phyloP scores from a whole-genome alignment of 768 basidiomycete species.

The Lactifluus rugatus region DNA sequence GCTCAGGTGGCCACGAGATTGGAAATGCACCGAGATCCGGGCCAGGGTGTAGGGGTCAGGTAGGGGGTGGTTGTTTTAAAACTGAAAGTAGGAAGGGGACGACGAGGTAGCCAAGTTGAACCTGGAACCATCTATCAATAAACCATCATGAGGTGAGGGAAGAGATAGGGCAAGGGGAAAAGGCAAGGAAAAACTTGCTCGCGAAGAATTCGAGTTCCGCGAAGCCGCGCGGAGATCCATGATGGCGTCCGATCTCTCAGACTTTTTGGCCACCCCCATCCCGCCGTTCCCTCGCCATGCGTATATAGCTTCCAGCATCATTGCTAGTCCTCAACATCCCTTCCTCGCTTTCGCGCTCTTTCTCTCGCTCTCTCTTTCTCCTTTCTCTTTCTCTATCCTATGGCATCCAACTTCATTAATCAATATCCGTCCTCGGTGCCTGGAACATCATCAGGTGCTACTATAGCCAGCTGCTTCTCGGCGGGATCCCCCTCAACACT shows the following conservation, averaged over 20 bases:
- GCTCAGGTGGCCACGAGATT: not conserved
- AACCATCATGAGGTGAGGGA: too few relatives aligned
- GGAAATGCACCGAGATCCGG: conserved; percentile 5
- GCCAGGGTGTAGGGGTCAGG: conserved; percentile 1
- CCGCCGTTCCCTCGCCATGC: conserved; percentile 18
- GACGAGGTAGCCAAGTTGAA: not conserved
- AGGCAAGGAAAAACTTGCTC: not conserved
- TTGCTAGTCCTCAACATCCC: conserved; percentile 10
- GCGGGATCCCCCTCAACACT: conserved; percentile 15
- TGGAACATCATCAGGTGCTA: conserved; percentile 15
- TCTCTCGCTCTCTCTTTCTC: conserved; percentile 4
- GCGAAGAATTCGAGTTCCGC: conserved; percentile 8
- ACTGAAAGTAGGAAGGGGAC: not conserved
- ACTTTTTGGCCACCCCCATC: conserved; percentile 12
- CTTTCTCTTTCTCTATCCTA: conserved; percentile 7
- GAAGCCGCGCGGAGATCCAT: conserved; percentile 19
- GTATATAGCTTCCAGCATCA: conserved; percentile 19
- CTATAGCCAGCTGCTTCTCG: conserved; percentile 15
- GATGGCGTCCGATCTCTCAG: conserved; percentile 19
- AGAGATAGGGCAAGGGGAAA: not conserved
- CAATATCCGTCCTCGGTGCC: conserved; percentile 11
- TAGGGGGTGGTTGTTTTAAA: not conserved
- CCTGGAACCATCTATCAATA: too few relatives aligned
- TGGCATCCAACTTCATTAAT: conserved; percentile 16
- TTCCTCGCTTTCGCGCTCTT: conserved; percentile 9